Conservation (phyloP, 345 rosid species). For the Hirschfeldia incana region DNA sequence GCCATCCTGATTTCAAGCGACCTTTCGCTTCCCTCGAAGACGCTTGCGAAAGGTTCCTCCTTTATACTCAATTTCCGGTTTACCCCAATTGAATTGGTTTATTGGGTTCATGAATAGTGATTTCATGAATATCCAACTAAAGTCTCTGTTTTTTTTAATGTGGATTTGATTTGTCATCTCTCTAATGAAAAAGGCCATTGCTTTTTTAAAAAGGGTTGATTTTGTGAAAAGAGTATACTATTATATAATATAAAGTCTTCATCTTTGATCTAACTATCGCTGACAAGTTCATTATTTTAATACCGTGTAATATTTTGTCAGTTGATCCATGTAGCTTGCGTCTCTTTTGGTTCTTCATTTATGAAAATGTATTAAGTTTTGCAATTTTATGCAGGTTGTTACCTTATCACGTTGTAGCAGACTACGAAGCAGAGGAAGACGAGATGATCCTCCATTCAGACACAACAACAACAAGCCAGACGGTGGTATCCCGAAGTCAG, state of each 20-base stretch:
- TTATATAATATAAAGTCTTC: not conserved
- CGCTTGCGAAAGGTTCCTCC: conserved; percentile 84
- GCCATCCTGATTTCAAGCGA: conserved; percentile 83
- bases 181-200: conserved; percentile 4
- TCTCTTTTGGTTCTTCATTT: too few species aligned
- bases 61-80: not conserved
- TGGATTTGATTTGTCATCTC: too few species aligned
- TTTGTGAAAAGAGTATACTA: not conserved
- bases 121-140: too few species aligned
- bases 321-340: too few species aligned
- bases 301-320: too few species aligned
- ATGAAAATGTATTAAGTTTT: too few species aligned
- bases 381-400: conserved; percentile 55
- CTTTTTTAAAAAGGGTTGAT: not conserved
- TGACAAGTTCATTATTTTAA: not conserved
- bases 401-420: conserved; percentile 91
- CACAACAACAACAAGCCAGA: conserved; percentile 63
- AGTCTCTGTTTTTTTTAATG: not conserved
- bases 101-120: not conserved
- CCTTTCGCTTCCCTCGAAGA: conserved; percentile 87
- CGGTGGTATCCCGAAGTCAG: conserved; percentile 76
- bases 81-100: not conserved
- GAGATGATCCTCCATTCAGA: conserved; percentile 86
- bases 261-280: not conserved
- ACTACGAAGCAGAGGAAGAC: conserved; percentile 97